phyloP scores from a whole-genome alignment of 2,329 filamentous ascomycete genomes.

The Zymoseptoria tritici region DNA sequence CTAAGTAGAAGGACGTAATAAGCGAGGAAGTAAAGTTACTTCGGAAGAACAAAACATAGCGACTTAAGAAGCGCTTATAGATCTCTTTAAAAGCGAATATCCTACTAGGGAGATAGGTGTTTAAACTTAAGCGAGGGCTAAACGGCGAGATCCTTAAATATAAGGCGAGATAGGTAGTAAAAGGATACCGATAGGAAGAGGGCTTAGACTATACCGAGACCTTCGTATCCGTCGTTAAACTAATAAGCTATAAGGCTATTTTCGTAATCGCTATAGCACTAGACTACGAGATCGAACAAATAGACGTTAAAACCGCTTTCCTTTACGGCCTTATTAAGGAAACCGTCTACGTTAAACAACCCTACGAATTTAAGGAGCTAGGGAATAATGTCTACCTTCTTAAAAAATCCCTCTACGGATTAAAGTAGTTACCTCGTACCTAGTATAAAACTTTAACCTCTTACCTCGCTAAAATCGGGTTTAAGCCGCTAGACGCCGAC shows the following conservation, averaged over 20 bases:
- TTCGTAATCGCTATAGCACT: conserved; percentile 19
- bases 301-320: conserved; percentile 30
- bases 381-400: too few relatives aligned
- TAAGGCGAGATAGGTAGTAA: conserved; percentile 24
- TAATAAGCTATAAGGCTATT: conserved; percentile 13
- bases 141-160: conserved; percentile 7
- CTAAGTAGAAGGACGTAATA: too few relatives aligned
- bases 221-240: conserved; percentile 19
- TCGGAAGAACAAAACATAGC: too few relatives aligned
- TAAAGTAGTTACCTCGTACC: too few relatives aligned
- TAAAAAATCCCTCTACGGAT: too few relatives aligned
- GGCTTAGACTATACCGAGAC: conserved; percentile 26
- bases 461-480: conserved; percentile 17
- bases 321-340: conserved; percentile 25
- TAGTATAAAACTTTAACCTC: too few relatives aligned
- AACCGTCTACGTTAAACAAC: conserved; percentile 23
- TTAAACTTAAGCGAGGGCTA: not conserved
- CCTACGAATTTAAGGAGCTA: conserved; percentile 6
- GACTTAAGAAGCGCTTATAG: too few relatives aligned
- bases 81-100: too few relatives aligned
- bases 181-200: conserved; percentile 22
- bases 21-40: too few relatives aligned
- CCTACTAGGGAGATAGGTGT: not conserved
- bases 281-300: conserved; percentile 24
- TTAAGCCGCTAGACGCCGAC: conserved; percentile 9